A percentile compares a stretch with the other conserved stretches of the same genome.
Conservation (phyloP, 176 grass and related monocot species). For the Cenchrus americanus region DNA sequence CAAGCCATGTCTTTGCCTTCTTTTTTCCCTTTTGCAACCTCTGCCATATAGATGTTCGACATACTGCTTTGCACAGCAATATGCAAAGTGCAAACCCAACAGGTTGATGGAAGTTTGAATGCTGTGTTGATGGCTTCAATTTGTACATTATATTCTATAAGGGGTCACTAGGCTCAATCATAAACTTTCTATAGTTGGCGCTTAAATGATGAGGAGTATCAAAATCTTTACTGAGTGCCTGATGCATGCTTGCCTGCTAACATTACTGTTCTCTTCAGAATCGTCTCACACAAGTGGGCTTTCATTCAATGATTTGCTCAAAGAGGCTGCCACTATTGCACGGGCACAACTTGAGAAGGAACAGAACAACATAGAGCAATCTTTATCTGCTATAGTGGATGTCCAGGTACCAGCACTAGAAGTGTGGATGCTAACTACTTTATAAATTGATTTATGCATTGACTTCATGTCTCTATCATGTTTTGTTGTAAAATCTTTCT, state of each 20-base stretch:
- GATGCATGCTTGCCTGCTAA: neutral
- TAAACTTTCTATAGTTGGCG: neutral
- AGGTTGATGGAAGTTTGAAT: neutral
- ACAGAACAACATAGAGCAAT: slow-evolving; percentile 70
- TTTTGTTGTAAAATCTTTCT: slow-evolving; percentile 30
- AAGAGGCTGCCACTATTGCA: slow-evolving; percentile 60
- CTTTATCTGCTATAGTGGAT: slow-evolving; percentile 78
- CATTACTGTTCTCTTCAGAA: slow-evolving; percentile 34
- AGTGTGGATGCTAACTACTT: neutral
- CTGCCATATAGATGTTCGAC: slow-evolving; percentile 29
- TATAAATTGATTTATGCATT: slow-evolving; percentile 20
- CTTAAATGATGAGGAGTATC: neutral
- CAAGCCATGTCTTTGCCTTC: slow-evolving; percentile 16
- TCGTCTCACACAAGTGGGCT: slow-evolving; percentile 46
- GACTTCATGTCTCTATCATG: slow-evolving; percentile 18
- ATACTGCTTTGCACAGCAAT: slow-evolving; percentile 24
- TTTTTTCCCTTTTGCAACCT: neutral
- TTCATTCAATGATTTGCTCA: slow-evolving; percentile 49
- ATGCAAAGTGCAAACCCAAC: neutral
- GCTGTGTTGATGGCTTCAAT: neutral
- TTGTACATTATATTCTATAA: slow-evolving; percentile 3
- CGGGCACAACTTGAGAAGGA: slow-evolving; percentile 70
- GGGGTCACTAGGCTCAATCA: neutral
- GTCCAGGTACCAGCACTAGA: slow-evolving; percentile 64
- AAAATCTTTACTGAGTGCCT: neutral